phyloP scores from a whole-genome alignment of 1,284 basidiomycete genomes.

The Cutaneotrichosporon sp. region DNA sequence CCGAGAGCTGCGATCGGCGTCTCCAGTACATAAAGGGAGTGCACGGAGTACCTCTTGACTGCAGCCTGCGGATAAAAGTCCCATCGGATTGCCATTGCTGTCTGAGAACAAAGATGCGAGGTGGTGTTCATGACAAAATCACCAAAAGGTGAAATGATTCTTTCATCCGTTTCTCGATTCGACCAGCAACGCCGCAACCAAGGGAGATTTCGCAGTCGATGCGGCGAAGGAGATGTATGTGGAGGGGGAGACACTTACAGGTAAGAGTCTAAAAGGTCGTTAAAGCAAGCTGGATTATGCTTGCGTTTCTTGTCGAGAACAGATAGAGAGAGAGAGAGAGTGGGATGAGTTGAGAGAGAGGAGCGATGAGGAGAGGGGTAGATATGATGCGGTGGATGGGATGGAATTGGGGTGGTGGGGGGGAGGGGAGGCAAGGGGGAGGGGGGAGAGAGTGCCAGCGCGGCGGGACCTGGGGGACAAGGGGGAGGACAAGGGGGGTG shows the following conservation, averaged over 20 bases:
- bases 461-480: neutral
- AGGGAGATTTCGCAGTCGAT: too few species aligned
- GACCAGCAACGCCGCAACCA: too few species aligned
- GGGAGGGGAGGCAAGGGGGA: neutral
- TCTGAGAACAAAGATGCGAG: too few species aligned
- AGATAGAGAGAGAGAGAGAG: slow-evolving; percentile 7
- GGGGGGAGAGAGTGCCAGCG: too few species aligned
- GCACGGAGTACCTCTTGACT: too few species aligned
- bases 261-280: slow-evolving; percentile 1
- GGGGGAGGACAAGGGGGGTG: neutral
- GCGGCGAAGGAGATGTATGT: too few species aligned
- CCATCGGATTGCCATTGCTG: too few species aligned
- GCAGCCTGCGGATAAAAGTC: too few species aligned
- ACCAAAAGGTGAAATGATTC: too few species aligned
- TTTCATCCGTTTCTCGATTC: too few species aligned
- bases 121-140: too few species aligned
- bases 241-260: neutral
- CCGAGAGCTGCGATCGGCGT: neutral
- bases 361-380: slow-evolving; percentile 12
- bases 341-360: slow-evolving; percentile 7
- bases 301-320: neutral
- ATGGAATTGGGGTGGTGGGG: slow-evolving; percentile 5
- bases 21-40: neutral
- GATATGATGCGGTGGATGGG: neutral
- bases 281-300: neutral